Percentiles rank a stretch among this genome's conserved stretches.
Evolutionary conservation across 2,329 filamentous ascomycete species (phyloP).

Genomic region (Plectosphaerella sp.): DNA sequence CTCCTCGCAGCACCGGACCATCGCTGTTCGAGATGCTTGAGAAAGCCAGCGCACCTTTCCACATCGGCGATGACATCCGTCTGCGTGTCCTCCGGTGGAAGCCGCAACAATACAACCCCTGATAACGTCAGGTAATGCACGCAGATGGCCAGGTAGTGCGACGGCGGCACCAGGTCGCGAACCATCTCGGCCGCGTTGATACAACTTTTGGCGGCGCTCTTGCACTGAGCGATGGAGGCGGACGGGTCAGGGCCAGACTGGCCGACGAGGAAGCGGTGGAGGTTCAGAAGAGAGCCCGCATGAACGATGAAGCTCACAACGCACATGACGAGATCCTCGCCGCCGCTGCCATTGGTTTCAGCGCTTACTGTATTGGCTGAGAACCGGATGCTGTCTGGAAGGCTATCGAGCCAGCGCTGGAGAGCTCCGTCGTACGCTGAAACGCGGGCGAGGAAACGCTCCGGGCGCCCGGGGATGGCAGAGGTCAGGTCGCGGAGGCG

Average conservation of each 20-base stretch:
- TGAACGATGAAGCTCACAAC: conserved; percentile 23
- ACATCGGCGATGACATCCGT: conserved; percentile 9
- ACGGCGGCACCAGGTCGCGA: conserved; percentile 18
- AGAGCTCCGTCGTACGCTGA: conserved; percentile 11
- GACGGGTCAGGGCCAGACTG: too few species aligned
- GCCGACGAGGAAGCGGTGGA: conserved; percentile 28
- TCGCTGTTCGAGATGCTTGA: conserved; percentile 16
- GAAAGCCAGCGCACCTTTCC: conserved; percentile 13
- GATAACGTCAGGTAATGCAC: conserved; percentile 20
- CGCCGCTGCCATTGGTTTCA: neutral
- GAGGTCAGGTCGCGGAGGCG: conserved; percentile 9
- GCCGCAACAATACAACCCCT: conserved; percentile 18
- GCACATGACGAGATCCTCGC: conserved; percentile 17
- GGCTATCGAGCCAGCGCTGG: conserved; percentile 13
- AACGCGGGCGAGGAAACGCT: conserved; percentile 8
- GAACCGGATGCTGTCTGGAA: conserved; percentile 19
- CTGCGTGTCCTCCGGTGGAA: conserved; percentile 6
- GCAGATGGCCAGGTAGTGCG: conserved; percentile 20
- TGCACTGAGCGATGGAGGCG: conserved; percentile 12
- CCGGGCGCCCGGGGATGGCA: neutral
- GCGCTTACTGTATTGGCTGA: conserved; percentile 14
- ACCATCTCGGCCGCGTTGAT: conserved; percentile 20
- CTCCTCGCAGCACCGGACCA: conserved; percentile 19
- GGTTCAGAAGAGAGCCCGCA: conserved; percentile 18
- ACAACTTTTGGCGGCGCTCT: conserved; percentile 18